Conservation (phyloP, 495 filamentous ascomycete species). For the Hypoxylon fragiforme region DNA sequence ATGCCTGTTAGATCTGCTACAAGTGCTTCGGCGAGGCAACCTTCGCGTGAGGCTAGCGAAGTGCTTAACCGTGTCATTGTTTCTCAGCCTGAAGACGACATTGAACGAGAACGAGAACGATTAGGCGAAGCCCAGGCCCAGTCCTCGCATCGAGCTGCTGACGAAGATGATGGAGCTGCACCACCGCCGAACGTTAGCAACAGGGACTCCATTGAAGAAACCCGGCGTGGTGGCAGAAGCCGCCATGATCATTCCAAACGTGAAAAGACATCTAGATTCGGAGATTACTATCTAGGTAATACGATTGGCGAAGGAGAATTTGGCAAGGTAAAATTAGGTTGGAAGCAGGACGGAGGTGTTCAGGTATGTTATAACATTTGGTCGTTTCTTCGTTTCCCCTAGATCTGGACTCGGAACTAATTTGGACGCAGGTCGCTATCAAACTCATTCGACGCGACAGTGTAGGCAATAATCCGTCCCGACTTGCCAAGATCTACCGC, state of each 20-base stretch:
- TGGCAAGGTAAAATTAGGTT: constrained; percentile 98
- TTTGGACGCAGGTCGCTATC: constrained; percentile 76
- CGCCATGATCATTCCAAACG: constrained; percentile 72
- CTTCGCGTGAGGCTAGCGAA: constrained; percentile 65
- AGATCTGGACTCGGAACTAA: constrained; percentile 11
- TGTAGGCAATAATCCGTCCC: constrained; percentile 80
- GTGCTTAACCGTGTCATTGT: constrained; percentile 78
- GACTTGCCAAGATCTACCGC: constrained; percentile 94
- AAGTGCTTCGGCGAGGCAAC: constrained; percentile 45
- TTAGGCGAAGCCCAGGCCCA: constrained; percentile 63
- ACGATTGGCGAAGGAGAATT: constrained; percentile 99
- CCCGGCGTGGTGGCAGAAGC: constrained; percentile 64
- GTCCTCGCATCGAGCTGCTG: constrained; percentile 35
- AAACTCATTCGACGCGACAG: constrained; percentile 94
- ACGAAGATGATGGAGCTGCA: constrained; percentile 53
- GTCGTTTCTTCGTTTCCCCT: background rate
- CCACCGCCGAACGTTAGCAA: constrained; percentile 59
- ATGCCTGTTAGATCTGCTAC: constrained; percentile 48
- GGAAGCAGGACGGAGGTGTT: constrained; percentile 92
- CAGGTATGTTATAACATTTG: too few relatives aligned
- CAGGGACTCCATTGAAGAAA: constrained; percentile 61
- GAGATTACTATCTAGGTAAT: constrained; percentile 91
- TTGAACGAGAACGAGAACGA: constrained; percentile 75
- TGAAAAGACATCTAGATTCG: constrained; percentile 85
- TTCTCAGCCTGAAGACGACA: constrained; percentile 77